Percentiles rank a stretch among this genome's conserved stretches.
phyloP scores from a whole-genome alignment of 2,329 filamentous ascomycete species.

The Hypoxylon sp. region DNA sequence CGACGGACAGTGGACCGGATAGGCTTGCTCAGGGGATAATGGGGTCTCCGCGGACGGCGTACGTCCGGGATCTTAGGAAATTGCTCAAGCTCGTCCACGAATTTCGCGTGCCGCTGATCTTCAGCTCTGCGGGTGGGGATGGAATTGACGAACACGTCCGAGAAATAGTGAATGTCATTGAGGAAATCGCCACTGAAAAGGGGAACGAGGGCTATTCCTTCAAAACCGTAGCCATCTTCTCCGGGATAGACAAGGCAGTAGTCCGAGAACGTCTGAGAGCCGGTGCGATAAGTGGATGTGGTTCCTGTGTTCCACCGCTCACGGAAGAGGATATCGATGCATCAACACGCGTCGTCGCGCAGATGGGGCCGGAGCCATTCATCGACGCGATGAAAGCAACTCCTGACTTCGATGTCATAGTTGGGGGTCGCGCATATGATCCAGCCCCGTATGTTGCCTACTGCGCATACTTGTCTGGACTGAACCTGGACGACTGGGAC shows the following conservation, averaged over 20 bases:
- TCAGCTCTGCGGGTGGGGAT: slow-evolving; percentile 64
- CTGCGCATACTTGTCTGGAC: slow-evolving; percentile 51
- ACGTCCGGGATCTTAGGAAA: slow-evolving; percentile 60
- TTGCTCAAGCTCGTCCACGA: slow-evolving; percentile 56
- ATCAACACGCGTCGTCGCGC: slow-evolving; percentile 58
- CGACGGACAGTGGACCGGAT: slow-evolving; percentile 57
- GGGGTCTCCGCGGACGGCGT: slow-evolving; percentile 59
- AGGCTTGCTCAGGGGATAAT: slow-evolving; percentile 60
- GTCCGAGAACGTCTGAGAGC: slow-evolving; percentile 53
- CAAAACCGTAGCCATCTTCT: slow-evolving; percentile 58
- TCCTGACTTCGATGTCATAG: slow-evolving; percentile 60
- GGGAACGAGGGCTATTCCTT: slow-evolving; percentile 51
- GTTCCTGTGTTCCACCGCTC: slow-evolving; percentile 59
- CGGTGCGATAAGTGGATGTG: slow-evolving; percentile 57
- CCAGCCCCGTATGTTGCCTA: slow-evolving; percentile 60
- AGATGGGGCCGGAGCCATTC: slow-evolving; percentile 63
- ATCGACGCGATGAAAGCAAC: slow-evolving; percentile 52
- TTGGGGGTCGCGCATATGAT: slow-evolving; percentile 63
- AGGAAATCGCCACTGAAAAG: slow-evolving; percentile 54
- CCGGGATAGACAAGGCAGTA: slow-evolving; percentile 56
- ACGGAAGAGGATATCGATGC: slow-evolving; percentile 57
- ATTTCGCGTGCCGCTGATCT: slow-evolving; percentile 59
- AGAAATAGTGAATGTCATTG: slow-evolving; percentile 59
- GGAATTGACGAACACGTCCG: slow-evolving; percentile 62
- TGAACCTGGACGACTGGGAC: slow-evolving; percentile 27